phyloP scores from a whole-genome alignment of 208 protist species.

The Lotmaria passim region DNA sequence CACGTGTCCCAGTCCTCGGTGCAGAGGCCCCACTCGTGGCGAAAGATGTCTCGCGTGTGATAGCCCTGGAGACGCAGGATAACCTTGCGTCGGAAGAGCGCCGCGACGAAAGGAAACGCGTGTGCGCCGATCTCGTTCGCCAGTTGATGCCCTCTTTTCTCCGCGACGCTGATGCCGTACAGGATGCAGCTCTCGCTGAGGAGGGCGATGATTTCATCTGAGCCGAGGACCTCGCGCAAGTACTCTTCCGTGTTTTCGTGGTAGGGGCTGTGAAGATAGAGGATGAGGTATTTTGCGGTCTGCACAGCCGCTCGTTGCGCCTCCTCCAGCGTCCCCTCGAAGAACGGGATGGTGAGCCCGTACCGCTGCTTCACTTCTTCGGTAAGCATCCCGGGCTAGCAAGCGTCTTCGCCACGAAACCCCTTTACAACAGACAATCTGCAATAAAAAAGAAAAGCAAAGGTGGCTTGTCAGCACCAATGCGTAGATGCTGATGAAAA shows the following conservation, averaged over 20 bases:
- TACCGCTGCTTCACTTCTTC: conserved; percentile 43
- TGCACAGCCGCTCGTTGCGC: conserved; percentile 54
- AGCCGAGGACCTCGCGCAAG: conserved; percentile 57
- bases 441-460: conserved; percentile 17
- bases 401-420: too few species aligned
- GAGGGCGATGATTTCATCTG: conserved; percentile 46
- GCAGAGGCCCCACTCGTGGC: conserved; percentile 53
- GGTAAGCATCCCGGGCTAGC: conserved; percentile 21
- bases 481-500: not conserved
- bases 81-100: conserved; percentile 58
- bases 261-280: conserved; percentile 83
- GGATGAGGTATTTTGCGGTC: conserved; percentile 55
- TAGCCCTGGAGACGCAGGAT: conserved; percentile 66
- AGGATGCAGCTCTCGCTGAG: conserved; percentile 59
- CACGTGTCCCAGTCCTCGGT: conserved; percentile 68
- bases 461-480: not conserved
- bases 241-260: conserved; percentile 76
- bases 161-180: conserved; percentile 62
- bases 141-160: conserved; percentile 48
- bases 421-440: too few species aligned
- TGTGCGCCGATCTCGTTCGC: conserved; percentile 54
- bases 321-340: conserved; percentile 65
- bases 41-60: conserved; percentile 45
- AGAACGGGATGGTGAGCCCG: conserved; percentile 57
- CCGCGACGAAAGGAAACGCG: conserved; percentile 70